These are phyloP conservation scores for Mangifera indica DNA, from an alignment of 345 rosid species.

Conservation along the genomic window DNA sequence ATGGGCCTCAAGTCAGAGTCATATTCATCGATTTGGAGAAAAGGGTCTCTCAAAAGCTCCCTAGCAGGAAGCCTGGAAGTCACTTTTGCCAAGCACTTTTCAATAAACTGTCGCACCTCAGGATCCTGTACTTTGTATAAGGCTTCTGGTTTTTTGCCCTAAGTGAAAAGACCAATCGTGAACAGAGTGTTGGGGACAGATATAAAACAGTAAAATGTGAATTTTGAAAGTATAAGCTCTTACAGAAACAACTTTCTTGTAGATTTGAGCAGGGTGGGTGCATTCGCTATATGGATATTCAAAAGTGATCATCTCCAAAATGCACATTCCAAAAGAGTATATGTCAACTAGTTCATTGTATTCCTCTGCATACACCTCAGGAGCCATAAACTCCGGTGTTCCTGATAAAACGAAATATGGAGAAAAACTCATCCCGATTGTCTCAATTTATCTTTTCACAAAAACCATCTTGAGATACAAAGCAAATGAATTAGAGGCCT, in stretches of 20 bases:
- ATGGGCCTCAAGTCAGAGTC: constrained; percentile 40
- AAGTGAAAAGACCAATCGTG: constrained; percentile 10
- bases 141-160: constrained; percentile 92
- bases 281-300: constrained; percentile 98
- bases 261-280: constrained; percentile 93
- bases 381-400: constrained; percentile 99
- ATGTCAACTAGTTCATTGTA: constrained; percentile 95
- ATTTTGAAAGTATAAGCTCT: constrained; percentile 16
- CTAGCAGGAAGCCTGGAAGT: constrained; percentile 72
- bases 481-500: neutral
- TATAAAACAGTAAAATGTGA: neutral
- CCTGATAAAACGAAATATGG: constrained; percentile 38
- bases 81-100: constrained; percentile 88
- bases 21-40: constrained; percentile 57
- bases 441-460: neutral
- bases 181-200: neutral
- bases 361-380: constrained; percentile 93
- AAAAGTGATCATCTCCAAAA: constrained; percentile 95
- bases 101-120: constrained; percentile 80
- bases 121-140: constrained; percentile 75
- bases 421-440: neutral
- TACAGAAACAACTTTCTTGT: constrained; percentile 97
- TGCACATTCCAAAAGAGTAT: constrained; percentile 95
- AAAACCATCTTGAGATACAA: neutral
- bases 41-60: constrained; percentile 82